Percentiles rank a stretch among this genome's conserved stretches.
These are phyloP conservation scores for Amoebophrya sp. DNA, from an alignment of 169 alveolate species.

Conservation along the genomic window DNA sequence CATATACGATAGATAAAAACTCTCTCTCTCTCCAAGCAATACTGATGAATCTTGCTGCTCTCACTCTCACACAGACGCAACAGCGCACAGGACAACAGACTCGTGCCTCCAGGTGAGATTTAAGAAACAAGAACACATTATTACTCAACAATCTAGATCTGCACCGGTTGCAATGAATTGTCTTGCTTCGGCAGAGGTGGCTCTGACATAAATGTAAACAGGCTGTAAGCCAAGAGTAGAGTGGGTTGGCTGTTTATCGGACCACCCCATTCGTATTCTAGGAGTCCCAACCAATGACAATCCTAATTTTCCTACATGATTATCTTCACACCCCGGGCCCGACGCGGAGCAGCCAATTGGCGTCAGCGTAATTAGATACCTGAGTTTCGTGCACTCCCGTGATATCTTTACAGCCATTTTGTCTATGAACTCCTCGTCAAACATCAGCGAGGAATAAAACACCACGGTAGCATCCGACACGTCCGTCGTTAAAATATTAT, in stretches of 20 bases:
- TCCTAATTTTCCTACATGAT: not conserved
- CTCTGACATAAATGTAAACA: not conserved
- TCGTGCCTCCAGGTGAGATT: too few species aligned
- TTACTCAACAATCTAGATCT: too few species aligned
- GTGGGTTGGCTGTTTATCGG: not conserved
- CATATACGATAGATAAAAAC: too few species aligned
- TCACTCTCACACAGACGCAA: too few species aligned
- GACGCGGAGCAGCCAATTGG: not conserved
- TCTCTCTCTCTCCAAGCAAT: too few species aligned
- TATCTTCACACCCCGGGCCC: not conserved
- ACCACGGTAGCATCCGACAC: not conserved
- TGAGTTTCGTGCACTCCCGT: not conserved
- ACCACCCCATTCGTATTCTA: not conserved
- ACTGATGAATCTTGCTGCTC: too few species aligned
- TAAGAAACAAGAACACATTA: too few species aligned
- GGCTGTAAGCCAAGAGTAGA: not conserved
- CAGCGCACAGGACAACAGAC: too few species aligned
- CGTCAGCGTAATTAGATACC: not conserved
- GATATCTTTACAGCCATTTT: not conserved
- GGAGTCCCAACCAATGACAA: not conserved
- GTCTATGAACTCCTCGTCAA: not conserved
- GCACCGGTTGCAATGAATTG: too few species aligned
- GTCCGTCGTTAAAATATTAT: not conserved
- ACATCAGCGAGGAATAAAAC: not conserved
- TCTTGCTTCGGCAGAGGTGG: too few species aligned